Evolutionary conservation across 1,139 yeast species (phyloP).

Genomic region (Ashbya aceris): DNA sequence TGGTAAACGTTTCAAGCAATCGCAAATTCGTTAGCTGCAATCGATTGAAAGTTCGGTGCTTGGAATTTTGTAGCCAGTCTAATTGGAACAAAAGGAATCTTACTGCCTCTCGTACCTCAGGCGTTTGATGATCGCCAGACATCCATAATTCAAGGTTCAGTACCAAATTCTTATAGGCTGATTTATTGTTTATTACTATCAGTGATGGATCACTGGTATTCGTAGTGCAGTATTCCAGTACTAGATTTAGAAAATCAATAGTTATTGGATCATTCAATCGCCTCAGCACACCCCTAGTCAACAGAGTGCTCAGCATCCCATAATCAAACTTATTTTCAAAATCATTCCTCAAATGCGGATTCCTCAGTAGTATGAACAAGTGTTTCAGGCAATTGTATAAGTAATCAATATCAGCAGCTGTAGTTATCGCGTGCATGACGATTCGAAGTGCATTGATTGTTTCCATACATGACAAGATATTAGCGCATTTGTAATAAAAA

Average conservation of each 20-base stretch:
- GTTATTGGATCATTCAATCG: constrained; percentile 17
- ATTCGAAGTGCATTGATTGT: constrained; percentile 14
- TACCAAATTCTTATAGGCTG: constrained; percentile 39
- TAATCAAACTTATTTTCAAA: constrained; percentile 20
- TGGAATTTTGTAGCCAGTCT: constrained; percentile 44
- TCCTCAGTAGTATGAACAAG: constrained; percentile 13
- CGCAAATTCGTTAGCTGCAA: constrained; percentile 45
- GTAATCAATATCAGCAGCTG: constrained; percentile 8
- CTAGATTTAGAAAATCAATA: constrained; percentile 32
- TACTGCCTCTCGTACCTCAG: constrained; percentile 35
- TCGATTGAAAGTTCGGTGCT: constrained; percentile 40
- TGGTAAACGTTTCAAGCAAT: constrained; percentile 43
- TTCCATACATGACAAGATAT: constrained; percentile 14
- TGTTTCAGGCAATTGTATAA: constrained; percentile 13
- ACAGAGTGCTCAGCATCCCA: constrained; percentile 17
- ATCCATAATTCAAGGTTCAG: constrained; percentile 45
- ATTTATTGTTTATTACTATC: constrained; percentile 37
- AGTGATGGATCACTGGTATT: constrained; percentile 33
- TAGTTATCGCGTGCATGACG: constrained; percentile 12
- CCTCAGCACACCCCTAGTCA: constrained; percentile 20
- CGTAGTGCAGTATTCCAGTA: constrained; percentile 40
- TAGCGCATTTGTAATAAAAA: constrained; percentile 14
- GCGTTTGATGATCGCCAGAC: constrained; percentile 9
- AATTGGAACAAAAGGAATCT: constrained; percentile 48
- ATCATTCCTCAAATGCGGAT: constrained; percentile 10